These are phyloP conservation scores for Beauveria pseudobassiana DNA, from an alignment of 2,329 filamentous ascomycete species.

Conservation along the genomic window DNA sequence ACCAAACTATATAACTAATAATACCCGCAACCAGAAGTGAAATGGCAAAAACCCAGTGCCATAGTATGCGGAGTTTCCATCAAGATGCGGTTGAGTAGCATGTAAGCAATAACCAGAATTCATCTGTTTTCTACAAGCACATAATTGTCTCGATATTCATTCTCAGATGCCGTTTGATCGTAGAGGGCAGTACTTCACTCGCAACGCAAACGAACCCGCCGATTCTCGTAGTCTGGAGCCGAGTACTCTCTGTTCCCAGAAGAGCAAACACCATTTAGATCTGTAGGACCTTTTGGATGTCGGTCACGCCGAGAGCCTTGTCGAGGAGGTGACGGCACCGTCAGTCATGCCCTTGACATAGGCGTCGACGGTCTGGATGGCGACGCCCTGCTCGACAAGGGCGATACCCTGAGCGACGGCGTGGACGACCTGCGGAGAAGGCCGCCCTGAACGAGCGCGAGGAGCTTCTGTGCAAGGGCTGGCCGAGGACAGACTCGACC, in stretches of 20 bases:
- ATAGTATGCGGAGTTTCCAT: not conserved
- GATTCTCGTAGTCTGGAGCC: not conserved
- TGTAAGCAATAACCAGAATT: not conserved
- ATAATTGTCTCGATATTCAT: not conserved
- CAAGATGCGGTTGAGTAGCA: not conserved
- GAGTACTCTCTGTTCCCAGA: not conserved
- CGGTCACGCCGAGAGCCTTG: conserved; percentile 14
- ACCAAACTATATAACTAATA: not conserved
- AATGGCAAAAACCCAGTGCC: conserved; percentile 7
- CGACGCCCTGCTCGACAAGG: conserved; percentile 17
- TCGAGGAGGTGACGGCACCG: conserved; percentile 16
- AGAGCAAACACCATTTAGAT: not conserved
- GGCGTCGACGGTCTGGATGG: conserved; percentile 16
- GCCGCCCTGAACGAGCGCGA: conserved; percentile 15
- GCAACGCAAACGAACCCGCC: not conserved
- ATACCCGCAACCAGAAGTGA: conserved; percentile 1
- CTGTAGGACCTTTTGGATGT: conserved; percentile 14
- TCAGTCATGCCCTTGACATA: conserved; percentile 17
- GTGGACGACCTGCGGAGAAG: conserved; percentile 13
- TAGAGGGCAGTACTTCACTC: not conserved
- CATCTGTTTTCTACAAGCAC: not conserved
- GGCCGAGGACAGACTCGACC: conserved; percentile 16
- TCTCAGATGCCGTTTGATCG: too few relatives aligned
- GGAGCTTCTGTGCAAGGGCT: conserved; percentile 18
- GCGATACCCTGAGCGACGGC: conserved; percentile 19